Conservation (phyloP, 768 basidiomycete genomes). For the Psilocybe subaeruginosa region DNA sequence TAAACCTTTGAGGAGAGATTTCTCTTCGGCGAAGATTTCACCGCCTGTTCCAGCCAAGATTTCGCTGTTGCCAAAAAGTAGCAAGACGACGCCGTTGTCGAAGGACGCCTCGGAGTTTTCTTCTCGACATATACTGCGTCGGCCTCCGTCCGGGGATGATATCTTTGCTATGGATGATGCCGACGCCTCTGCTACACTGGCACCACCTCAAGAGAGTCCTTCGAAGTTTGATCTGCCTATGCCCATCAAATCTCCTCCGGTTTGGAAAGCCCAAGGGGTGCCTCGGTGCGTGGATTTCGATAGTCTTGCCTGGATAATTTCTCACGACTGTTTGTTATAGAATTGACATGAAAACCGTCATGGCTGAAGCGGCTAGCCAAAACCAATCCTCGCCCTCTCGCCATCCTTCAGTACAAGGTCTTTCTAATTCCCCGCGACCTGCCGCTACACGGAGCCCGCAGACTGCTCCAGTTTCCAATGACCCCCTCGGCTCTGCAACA, state of each 20-base stretch:
- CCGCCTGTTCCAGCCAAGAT: constrained; percentile 24
- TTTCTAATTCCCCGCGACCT: constrained; percentile 5
- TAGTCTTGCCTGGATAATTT: background rate
- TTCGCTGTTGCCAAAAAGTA: background rate
- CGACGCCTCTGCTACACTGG: constrained; percentile 32
- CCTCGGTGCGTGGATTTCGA: constrained; percentile 41
- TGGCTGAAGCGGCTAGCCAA: constrained; percentile 70
- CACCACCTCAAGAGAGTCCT: constrained; percentile 37
- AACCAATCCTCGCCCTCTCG: constrained; percentile 14
- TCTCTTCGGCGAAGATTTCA: constrained; percentile 14
- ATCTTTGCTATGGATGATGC: constrained; percentile 86
- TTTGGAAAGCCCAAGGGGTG: constrained; percentile 52
- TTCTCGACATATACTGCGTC: constrained; percentile 29
- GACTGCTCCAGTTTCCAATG: background rate
- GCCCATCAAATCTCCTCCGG: constrained; percentile 23
- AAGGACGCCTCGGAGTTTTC: constrained; percentile 13
- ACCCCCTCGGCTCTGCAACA: background rate
- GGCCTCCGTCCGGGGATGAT: constrained; percentile 56
- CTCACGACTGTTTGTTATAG: constrained; percentile 38
- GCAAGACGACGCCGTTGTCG: background rate
- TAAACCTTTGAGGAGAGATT: constrained; percentile 17
- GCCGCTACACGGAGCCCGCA: background rate
- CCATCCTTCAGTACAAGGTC: background rate
- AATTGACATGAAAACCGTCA: constrained; percentile 82
- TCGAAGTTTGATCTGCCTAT: background rate